Evolutionary conservation across 495 filamentous ascomycete genomes (phyloP).

Genomic region (Lepraria neglecta): DNA sequence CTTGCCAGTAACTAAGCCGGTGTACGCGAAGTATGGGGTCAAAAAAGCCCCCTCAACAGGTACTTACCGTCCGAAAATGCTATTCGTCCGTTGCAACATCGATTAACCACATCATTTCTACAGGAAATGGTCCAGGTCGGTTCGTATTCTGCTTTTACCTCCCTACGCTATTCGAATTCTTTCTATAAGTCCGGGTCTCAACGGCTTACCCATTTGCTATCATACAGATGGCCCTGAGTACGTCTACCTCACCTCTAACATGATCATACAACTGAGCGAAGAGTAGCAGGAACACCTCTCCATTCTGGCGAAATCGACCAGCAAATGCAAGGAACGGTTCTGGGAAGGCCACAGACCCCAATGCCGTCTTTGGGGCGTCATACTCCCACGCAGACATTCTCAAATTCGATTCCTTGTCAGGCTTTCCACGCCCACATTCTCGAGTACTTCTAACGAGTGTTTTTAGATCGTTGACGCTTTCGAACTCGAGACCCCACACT

Average conservation of each 20-base stretch:
- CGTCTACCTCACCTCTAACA: constrained; percentile 27
- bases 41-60: constrained; percentile 71
- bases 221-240: constrained; percentile 48
- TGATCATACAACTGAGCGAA: constrained; percentile 28
- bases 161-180: background rate
- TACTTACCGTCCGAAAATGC: constrained; percentile 37
- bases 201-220: constrained; percentile 24
- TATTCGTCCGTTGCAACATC: background rate
- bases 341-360: constrained; percentile 55
- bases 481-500: constrained; percentile 54
- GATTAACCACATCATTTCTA: constrained; percentile 2
- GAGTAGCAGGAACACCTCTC: constrained; percentile 63
- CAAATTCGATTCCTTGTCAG: constrained; percentile 71
- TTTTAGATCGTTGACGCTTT: constrained; percentile 45
- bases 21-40: constrained; percentile 36
- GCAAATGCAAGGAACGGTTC: constrained; percentile 37
- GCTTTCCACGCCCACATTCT: constrained; percentile 6
- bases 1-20: background rate
- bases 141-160: constrained; percentile 47
- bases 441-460: constrained; percentile 20
- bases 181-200: constrained; percentile 3
- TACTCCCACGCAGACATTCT: constrained; percentile 95
- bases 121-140: constrained; percentile 99
- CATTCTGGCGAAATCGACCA: constrained; percentile 76
- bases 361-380: constrained; percentile 83